Base-by-base conservation (phyloP, 768 basidiomycete genomes). In the Lentinula sp. region DNA sequence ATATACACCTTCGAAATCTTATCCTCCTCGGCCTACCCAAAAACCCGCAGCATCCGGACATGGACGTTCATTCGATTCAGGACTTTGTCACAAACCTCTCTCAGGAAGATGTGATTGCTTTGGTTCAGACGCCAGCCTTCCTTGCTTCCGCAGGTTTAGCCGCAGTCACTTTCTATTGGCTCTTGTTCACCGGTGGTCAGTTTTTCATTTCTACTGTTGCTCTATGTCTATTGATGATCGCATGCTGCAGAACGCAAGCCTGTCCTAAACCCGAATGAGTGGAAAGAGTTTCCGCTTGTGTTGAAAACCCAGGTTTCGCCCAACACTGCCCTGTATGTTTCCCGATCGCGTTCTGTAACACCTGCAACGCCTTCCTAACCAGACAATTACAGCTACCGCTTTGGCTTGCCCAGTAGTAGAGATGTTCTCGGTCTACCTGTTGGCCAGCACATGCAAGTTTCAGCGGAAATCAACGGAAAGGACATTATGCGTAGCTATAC, bases 391-490 rank as follows among this genome's bases (percentile, higher is more conserved):
- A 97, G 95, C 66, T 98, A 98, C 80, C 94, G 94, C 61, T 97
- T 97, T 74, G 86, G 81, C 23, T 82, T 98, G 16, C 92, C 93
- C 37, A 78, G 81, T 63, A 69, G 82, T 8, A 81, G 84, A 37
- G 89, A 92, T 70, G 78, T 88, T 56, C 88, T 99, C 15, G 96
- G 96, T 61, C 87, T 99, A 3, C 97, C 97, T 61, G 87, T 94
- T 65, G 97, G 97, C 55, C 94, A 98, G 77, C 97, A 99, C 80
- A 93, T 99, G 68, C 88, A 91, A 53, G 82, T 99, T 59, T 83
- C 85, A 21, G 95, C 96, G 16, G 88, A 92, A 64, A 93, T 98
- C 64, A 84, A 89, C 66, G 95, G 93, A 68, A 98, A 98, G 79
- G 82, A 88, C 45, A 78, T 99, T 69, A 82, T 85, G 68, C 87